Conservation (phyloP, 1,284 basidiomycete genomes). For the Apiotrichum mycotoxinovorans region DNA sequence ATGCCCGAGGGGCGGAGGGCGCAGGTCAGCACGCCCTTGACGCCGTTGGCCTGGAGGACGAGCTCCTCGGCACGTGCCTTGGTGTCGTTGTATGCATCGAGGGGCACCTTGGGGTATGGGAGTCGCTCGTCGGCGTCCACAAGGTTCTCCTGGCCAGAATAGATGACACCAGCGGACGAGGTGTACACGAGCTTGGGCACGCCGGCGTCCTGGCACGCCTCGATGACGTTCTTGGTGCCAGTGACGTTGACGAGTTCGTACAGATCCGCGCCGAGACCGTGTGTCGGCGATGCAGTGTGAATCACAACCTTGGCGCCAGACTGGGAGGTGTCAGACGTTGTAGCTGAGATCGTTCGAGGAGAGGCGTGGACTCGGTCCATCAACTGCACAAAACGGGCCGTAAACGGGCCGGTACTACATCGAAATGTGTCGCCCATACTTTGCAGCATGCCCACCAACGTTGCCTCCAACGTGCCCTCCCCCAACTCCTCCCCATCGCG, state of each 20-base stretch:
- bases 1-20: conserved; percentile 93
- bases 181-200: conserved; percentile 92
- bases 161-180: conserved; percentile 88
- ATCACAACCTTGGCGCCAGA: conserved; percentile 81
- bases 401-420: background rate
- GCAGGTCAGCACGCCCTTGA: conserved; percentile 77
- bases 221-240: conserved; percentile 82
- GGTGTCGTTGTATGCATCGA: conserved; percentile 95
- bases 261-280: conserved; percentile 65
- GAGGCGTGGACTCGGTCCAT: no score
- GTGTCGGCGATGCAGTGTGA: conserved; percentile 90
- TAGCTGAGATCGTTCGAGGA: no score
- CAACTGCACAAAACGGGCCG: no score
- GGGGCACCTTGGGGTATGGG: conserved; percentile 66
- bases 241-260: conserved; percentile 93
- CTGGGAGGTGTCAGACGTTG: conserved; percentile 45
- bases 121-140: conserved; percentile 87
- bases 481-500: no score
- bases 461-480: no score
- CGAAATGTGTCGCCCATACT: background rate
- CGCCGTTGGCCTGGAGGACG: conserved; percentile 80
- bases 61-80: conserved; percentile 86
- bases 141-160: conserved; percentile 71
- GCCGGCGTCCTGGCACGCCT: conserved; percentile 66
- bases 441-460: no score